A percentile compares a stretch with the other conserved stretches of the same genome.
Conservation (phyloP, 1,284 basidiomycete species). For the Apiotrichum siamense region DNA sequence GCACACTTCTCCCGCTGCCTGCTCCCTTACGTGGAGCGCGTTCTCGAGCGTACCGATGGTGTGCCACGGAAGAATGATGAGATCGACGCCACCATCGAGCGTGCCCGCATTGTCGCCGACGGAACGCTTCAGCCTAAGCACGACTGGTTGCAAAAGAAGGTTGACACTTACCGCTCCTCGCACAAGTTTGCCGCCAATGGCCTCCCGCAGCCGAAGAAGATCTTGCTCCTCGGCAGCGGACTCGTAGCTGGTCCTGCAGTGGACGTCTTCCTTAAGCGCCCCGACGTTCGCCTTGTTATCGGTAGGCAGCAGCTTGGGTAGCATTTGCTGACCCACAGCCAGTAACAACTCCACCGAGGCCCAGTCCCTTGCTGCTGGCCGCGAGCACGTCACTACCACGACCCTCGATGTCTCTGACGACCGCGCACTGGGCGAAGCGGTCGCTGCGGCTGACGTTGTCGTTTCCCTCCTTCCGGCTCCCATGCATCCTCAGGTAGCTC, state of each 20-base stretch:
- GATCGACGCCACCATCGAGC: conserved; percentile 52
- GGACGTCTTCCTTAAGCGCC: conserved; percentile 58
- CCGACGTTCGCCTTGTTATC: conserved; percentile 62
- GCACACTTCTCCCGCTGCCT: conserved; percentile 64
- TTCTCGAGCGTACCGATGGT: conserved; percentile 40
- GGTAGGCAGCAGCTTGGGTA: conserved; percentile 50
- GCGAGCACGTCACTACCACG: conserved; percentile 57
- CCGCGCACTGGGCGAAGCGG: conserved; percentile 53
- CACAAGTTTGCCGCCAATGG: background rate
- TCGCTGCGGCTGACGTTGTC: conserved; percentile 54
- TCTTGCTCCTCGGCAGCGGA: conserved; percentile 80
- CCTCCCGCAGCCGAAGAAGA: conserved; percentile 55
- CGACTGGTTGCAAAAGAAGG: conserved; percentile 56
- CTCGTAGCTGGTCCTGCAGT: conserved; percentile 85
- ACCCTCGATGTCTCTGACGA: conserved; percentile 61
- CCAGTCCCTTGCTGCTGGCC: conserved; percentile 53
- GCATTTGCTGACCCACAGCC: conserved; percentile 50
- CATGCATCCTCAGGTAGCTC: conserved; percentile 70
- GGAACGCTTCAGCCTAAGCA: conserved; percentile 58
- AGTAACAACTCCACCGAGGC: conserved; percentile 66
- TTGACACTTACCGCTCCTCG: conserved; percentile 49
- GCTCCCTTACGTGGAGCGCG: conserved; percentile 58
- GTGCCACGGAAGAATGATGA: conserved; percentile 21
- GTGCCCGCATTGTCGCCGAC: conserved; percentile 63
- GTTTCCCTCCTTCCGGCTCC: conserved; percentile 65